These are phyloP conservation scores for Betula pendula DNA, from an alignment of 306 rosid species.

Conservation along the genomic window DNA sequence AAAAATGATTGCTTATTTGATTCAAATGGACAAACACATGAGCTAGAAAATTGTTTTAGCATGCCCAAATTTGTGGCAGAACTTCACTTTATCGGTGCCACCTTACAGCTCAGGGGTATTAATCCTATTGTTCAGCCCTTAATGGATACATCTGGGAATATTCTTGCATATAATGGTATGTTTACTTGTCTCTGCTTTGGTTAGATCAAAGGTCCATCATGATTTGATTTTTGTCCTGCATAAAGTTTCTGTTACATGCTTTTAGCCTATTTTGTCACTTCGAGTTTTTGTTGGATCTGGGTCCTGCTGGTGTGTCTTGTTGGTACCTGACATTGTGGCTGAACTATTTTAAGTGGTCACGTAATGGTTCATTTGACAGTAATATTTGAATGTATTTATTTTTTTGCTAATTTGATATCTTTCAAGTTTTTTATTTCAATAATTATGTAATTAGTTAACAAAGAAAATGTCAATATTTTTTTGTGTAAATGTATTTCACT, in stretches of 20 bases:
- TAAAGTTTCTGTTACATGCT: background rate
- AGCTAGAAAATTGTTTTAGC: conserved; percentile 5
- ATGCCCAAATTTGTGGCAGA: conserved; percentile 29
- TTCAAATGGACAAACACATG: conserved; percentile 9
- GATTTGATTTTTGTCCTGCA: conserved; percentile 20
- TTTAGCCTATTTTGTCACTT: background rate
- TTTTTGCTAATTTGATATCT: background rate
- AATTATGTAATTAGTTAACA: background rate
- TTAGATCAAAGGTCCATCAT: background rate
- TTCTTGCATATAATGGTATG: conserved; percentile 78
- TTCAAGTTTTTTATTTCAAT: background rate
- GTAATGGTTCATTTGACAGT: background rate
- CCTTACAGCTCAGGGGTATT: conserved; percentile 80
- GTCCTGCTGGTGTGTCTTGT: background rate
- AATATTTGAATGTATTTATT: background rate
- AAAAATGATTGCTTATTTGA: conserved; percentile 6
- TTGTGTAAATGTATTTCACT: background rate
- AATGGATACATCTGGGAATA: conserved; percentile 52
- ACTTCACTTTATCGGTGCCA: conserved; percentile 70
- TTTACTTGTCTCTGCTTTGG: background rate
- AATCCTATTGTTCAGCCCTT: conserved; percentile 72
- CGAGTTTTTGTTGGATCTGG: background rate
- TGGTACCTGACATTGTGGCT: background rate
- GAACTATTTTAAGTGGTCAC: background rate
- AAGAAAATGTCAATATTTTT: background rate